Evolutionary conservation across 805 yeast genomes (phyloP).

Genomic region (Debaryomyces maramus): DNA sequence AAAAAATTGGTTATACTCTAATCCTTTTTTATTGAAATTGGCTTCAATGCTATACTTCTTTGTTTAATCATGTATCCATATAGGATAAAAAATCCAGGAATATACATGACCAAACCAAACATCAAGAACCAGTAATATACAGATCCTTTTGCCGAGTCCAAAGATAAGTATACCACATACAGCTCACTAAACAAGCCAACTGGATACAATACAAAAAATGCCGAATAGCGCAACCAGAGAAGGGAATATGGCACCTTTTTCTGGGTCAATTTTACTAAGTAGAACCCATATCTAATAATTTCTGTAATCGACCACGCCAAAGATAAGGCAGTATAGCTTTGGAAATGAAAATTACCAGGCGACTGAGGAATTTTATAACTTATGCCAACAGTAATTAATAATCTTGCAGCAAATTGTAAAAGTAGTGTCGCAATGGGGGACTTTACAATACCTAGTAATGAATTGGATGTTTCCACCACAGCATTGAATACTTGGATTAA

Average conservation of each 20-base stretch:
- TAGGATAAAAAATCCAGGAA: conserved; percentile 31
- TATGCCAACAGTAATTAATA: conserved; percentile 28
- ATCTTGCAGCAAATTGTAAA: conserved; percentile 31
- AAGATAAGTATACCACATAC: conserved; percentile 24
- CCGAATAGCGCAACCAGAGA: conserved; percentile 29
- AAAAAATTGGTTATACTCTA: too few species aligned
- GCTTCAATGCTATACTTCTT: conserved; percentile 21
- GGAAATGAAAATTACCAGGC: conserved; percentile 25
- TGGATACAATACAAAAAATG: conserved; percentile 31
- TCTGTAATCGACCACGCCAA: conserved; percentile 34
- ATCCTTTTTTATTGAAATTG: too few species aligned
- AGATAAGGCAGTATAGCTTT: conserved; percentile 20
- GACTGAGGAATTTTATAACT: conserved; percentile 26
- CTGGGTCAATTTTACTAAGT: conserved; percentile 18
- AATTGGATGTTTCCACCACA: conserved; percentile 22
- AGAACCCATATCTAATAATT: conserved; percentile 29
- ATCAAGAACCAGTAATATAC: conserved; percentile 21
- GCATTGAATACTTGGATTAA: conserved; percentile 27
- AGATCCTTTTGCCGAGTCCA: conserved; percentile 13
- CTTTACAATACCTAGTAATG: conserved; percentile 26
- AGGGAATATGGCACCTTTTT: conserved; percentile 17
- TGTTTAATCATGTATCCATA: conserved; percentile 33
- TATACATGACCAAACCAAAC: conserved; percentile 22
- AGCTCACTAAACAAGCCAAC: conserved; percentile 29
- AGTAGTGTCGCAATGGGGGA: conserved; percentile 26